Base-by-base conservation (phyloP, 2,329 filamentous ascomycete genomes). In the Clarireedia paspali region DNA sequence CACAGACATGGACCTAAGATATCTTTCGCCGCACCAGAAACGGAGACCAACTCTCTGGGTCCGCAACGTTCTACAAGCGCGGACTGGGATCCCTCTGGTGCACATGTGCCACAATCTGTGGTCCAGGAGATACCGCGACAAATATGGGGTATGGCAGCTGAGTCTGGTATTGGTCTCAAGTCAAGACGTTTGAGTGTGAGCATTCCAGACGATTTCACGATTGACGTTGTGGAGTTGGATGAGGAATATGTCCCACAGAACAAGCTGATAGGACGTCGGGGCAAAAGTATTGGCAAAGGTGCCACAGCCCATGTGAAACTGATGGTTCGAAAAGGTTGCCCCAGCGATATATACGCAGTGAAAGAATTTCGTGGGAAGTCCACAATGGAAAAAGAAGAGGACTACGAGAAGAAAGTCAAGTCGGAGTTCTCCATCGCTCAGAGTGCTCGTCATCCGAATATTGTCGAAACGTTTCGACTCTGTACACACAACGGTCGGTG, bases 351-450 rank as follows among this genome's bases (percentile, higher is more conserved):
- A 6, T 91, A 87, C 62, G 91, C 91, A 0, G 89, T 95, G 63
- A 96, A 96, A 73, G 88, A 94, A 66, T 95, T 95, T 70, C 83
- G 89, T 10, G 80, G 82, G 61, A 87, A 88, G 70, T 83, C 83
- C 38, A 77, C 79, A 36, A 77, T 79, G 42, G 90, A 95, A 68
- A 83, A 80, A 9, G 76, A 81, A 59, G 79, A 83, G 30, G 88
- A 94, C 50, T 95, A 95, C 70, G 81, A 88, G 62, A 86, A 89
- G 72, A 94, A 95, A 75, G 88, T 95, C 74, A 95, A 92, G 71
- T 91, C 88, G 1, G 91, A 96, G 69, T 96, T 84, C 73, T 89
- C 85, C 70, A 91, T 95, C 62, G 88, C 88, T 58, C 91, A 91
- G 74, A 89, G 87, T 62, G 73, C 91, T 59, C 82, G 90, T 65